phyloP scores from a whole-genome alignment of 1,284 basidiomycete genomes.

The Moesziomyces antarcticus region DNA sequence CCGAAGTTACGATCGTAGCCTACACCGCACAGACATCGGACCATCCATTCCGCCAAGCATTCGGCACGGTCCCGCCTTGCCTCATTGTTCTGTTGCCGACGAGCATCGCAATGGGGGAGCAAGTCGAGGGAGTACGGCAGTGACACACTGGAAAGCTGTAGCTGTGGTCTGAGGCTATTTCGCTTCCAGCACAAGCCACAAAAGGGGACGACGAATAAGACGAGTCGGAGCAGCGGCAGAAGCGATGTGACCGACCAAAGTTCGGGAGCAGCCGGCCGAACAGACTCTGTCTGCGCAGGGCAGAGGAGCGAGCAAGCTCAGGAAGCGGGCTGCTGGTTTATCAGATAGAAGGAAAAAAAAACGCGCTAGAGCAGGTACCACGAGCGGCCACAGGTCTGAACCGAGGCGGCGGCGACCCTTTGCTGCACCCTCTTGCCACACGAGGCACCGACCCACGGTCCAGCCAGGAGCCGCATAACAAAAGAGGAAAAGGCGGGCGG shows the following conservation, averaged over 20 bases:
- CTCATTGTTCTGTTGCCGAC: no score
- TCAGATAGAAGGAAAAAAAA: constrained; percentile 27
- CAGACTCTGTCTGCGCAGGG: not conserved
- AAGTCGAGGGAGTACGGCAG: no score
- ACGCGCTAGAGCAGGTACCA: not conserved
- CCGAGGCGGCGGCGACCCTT: constrained; percentile 4
- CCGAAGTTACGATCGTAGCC: constrained; percentile 5
- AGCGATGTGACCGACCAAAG: not conserved
- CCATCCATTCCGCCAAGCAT: no score
- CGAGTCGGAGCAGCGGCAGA: not conserved
- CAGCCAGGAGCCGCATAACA: constrained; percentile 6
- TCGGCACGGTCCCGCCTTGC: no score
- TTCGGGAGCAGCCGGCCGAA: not conserved
- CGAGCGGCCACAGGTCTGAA: not conserved
- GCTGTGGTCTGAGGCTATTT: no score
- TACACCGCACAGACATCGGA: not conserved
- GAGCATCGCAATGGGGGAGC: no score
- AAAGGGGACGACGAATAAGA: no score
- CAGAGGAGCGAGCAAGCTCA: not conserved
- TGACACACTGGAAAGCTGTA: no score
- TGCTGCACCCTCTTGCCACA: not conserved
- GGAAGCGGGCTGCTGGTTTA: constrained; percentile 7
- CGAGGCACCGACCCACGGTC: not conserved
- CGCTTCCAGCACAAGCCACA: no score
- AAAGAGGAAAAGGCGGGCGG: constrained; percentile 6